A percentile compares a stretch with the other conserved stretches of the same genome.
Evolutionary conservation across 169 alveolate species (phyloP).

Genomic region (Eimeria tenella): DNA sequence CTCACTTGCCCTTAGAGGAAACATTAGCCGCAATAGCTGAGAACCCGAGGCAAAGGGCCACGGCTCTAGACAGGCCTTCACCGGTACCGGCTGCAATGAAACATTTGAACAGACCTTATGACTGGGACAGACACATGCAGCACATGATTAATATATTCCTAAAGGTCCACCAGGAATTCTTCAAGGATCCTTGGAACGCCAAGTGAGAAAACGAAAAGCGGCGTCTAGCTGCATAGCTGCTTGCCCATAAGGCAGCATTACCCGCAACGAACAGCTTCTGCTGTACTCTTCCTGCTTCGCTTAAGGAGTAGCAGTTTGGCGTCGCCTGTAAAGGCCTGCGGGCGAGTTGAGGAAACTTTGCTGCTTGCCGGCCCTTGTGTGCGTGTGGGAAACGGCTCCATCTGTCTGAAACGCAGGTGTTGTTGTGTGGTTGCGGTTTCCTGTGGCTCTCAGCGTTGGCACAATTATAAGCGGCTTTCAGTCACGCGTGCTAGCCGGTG

Average conservation of each 20-base stretch:
- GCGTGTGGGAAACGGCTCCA: not conserved
- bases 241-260: not conserved
- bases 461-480: slow-evolving; percentile 87
- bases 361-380: not conserved
- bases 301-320: no score
- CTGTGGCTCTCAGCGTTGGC: slow-evolving; percentile 86
- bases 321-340: no score
- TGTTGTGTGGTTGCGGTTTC: not conserved
- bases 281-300: not conserved
- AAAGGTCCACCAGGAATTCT: slow-evolving; percentile 90
- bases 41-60: slow-evolving; percentile 25
- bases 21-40: slow-evolving; percentile 39
- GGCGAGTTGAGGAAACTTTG: no score
- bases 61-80: slow-evolving; percentile 43
- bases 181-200: slow-evolving; percentile 89
- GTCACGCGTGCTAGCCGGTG: slow-evolving; percentile 86
- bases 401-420: not conserved
- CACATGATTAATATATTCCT: slow-evolving; percentile 90
- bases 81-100: slow-evolving; percentile 38
- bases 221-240: not conserved
- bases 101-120: slow-evolving; percentile 79
- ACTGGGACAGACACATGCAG: slow-evolving; percentile 92
- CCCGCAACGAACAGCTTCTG: not conserved
- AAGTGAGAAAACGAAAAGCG: slow-evolving; percentile 59
- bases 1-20: slow-evolving; percentile 72